Evolutionary conservation across 768 basidiomycete species (phyloP), one percentile per base, ranked within the genome.

Genomic region (Trametopsis cervina): DNA sequence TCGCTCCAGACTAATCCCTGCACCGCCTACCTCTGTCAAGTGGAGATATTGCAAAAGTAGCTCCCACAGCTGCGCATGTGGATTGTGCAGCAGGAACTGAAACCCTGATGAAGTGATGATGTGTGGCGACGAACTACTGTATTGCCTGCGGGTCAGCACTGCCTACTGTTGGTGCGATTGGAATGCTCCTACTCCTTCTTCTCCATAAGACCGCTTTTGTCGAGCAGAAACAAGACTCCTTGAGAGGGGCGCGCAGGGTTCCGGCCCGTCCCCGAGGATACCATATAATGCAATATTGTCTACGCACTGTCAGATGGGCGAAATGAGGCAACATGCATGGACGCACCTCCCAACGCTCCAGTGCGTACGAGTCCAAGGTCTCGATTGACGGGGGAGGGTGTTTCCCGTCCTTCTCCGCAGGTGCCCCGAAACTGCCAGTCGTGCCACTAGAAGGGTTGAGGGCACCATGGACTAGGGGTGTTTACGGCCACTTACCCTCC

Each of bases 201-300:
- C 9, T 76, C 72, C 96, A 98, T 98, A 48, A 99, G 72, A 15
- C 86, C 87, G 62, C 90, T 92, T 35, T 83, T 73, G 57, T 88
- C 75, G 2, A 99, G 73, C 5, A 98, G 74, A 59, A 80, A 85
- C 7, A 95, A 70, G 12, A 98, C 93, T 17, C 83, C 87, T 52
- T 81, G 79, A 0, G 88, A 88, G 4, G 93, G 91, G 61, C 78
- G 80, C 6, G 81, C 69, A 21, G 86, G 79, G 29, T 76, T 70
- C 61, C 87, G 80, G n/a, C 81, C 89, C 23, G 79, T 81, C 11
- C 83, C 89, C 25, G 88, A 95, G 7, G 90, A 93, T 3, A 99
- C 96, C 93, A 99, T 96, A 61, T 89, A 98, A 66, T 97, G 92
- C 38, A 98, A 74, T 58, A 98, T 95, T 0, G 91, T 93, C 93